phyloP scores from a whole-genome alignment of 2,329 filamentous ascomycete species.

The Colletotrichum abscissum region DNA sequence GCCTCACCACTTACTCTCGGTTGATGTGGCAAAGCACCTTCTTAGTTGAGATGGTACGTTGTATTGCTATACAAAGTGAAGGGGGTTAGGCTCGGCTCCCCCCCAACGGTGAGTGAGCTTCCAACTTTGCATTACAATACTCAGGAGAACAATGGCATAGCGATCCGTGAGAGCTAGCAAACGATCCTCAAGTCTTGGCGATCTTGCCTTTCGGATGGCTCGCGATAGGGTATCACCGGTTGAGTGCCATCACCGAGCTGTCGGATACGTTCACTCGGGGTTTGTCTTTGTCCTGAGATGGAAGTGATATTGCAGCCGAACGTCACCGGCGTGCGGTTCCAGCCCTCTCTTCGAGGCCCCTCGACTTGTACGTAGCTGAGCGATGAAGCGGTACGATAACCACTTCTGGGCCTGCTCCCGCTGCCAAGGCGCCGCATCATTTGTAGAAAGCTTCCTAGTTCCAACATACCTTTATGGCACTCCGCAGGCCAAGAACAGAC shows the following conservation, averaged over 20 bases:
- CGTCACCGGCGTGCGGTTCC: neutral
- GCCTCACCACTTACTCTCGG: neutral
- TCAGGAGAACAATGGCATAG: neutral
- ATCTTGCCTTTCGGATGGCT: neutral
- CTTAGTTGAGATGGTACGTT: neutral
- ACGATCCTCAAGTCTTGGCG: neutral
- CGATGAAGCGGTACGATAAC: neutral
- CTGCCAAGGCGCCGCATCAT: conserved; percentile 2
- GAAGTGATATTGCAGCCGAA: neutral
- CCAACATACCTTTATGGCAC: neutral
- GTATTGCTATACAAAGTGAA: neutral
- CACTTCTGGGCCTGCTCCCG: conserved; percentile 7
- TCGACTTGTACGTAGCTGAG: neutral
- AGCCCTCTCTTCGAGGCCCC: neutral
- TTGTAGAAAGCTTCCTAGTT: neutral
- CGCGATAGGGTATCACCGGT: neutral
- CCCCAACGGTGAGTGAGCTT: neutral
- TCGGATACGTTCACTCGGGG: neutral
- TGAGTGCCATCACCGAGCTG: neutral
- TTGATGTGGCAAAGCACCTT: neutral
- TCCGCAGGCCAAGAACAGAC: conserved; percentile 23
- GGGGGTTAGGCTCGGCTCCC: neutral
- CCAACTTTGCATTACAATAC: neutral
- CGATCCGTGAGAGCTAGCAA: neutral
- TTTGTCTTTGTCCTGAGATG: neutral